A percentile compares a stretch with the other conserved stretches of the same genome.
phyloP scores from a whole-genome alignment of 2,329 filamentous ascomycete genomes.

The Fusarium gaditjirri region DNA sequence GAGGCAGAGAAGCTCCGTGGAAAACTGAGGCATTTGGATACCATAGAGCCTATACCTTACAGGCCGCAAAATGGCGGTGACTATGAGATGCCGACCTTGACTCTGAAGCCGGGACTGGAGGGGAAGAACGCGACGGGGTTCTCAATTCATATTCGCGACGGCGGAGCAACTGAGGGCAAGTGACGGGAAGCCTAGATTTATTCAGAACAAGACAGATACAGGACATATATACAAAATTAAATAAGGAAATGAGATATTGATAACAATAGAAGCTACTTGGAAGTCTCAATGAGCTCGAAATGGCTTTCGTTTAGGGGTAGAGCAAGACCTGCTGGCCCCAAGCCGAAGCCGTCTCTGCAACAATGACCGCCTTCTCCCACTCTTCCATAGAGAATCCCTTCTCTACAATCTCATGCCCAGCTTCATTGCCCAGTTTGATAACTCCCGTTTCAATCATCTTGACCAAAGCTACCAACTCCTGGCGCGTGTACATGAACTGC shows the following conservation, averaged over 20 bases:
- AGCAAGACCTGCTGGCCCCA: constrained; percentile 35
- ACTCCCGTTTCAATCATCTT: constrained; percentile 28
- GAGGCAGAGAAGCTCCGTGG: background rate
- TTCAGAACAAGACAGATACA: background rate
- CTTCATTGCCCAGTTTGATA: constrained; percentile 21
- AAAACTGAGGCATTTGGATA: constrained; percentile 4
- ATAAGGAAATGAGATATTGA: background rate
- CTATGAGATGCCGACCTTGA: constrained; percentile 22
- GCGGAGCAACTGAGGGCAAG: background rate
- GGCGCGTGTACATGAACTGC: constrained; percentile 27
- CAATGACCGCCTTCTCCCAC: constrained; percentile 18
- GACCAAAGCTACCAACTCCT: constrained; percentile 15
- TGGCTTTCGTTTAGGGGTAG: background rate
- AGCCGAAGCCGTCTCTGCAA: constrained; percentile 7
- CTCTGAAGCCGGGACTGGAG: background rate
- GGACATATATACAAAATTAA: rapidly evolving
- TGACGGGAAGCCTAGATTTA: too few species aligned
- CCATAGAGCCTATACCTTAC: constrained; percentile 2
- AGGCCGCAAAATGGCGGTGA: constrained; percentile 19
- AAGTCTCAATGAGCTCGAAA: rapidly evolving
- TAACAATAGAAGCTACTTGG: background rate
- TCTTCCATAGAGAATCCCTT: constrained; percentile 9
- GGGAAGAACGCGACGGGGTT: background rate
- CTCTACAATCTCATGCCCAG: constrained; percentile 25
- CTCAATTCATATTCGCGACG: background rate